phyloP scores from a whole-genome alignment of 345 rosid genomes.

The Eucalyptus marginata region DNA sequence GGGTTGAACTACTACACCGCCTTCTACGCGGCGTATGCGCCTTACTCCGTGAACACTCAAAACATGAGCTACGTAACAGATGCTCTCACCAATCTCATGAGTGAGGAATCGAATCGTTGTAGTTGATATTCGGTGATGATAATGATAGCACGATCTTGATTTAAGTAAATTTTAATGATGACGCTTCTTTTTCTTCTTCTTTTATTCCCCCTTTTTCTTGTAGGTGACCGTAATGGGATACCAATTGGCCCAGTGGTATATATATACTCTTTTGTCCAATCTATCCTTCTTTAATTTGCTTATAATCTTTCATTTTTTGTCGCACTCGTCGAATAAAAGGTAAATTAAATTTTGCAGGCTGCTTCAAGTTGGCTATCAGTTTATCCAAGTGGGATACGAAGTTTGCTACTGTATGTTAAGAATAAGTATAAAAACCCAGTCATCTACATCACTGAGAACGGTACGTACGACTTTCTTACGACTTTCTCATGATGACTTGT shows the following conservation, averaged over 20 bases:
- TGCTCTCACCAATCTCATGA: background rate
- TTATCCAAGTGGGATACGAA: constrained; percentile 10
- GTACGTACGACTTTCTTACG: background rate
- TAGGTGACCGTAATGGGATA: constrained; percentile 5
- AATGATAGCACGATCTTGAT: background rate
- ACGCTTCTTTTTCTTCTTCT: background rate
- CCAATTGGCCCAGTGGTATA: constrained; percentile 3
- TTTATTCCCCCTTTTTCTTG: background rate
- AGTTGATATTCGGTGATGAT: background rate
- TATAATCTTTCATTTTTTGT: background rate
- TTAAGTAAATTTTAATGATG: background rate
- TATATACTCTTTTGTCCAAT: background rate
- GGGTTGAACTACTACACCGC: constrained; percentile 29
- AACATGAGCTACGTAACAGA: constrained; percentile 12
- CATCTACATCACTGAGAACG: constrained; percentile 33
- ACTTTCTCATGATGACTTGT: background rate
- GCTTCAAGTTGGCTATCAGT: constrained; percentile 7
- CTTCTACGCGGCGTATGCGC: background rate
- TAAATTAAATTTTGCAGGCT: background rate
- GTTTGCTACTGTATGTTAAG: constrained; percentile 5
- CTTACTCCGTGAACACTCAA: background rate
- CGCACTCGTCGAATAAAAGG: background rate
- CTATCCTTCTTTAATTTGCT: background rate
- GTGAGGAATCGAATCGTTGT: background rate
- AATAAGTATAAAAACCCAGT: constrained; percentile 17